Percentiles rank a stretch among this genome's conserved stretches.
These are phyloP conservation scores for Alternaria incomplexa DNA, from an alignment of 2,329 filamentous ascomycete genomes.

Conservation along the genomic window DNA sequence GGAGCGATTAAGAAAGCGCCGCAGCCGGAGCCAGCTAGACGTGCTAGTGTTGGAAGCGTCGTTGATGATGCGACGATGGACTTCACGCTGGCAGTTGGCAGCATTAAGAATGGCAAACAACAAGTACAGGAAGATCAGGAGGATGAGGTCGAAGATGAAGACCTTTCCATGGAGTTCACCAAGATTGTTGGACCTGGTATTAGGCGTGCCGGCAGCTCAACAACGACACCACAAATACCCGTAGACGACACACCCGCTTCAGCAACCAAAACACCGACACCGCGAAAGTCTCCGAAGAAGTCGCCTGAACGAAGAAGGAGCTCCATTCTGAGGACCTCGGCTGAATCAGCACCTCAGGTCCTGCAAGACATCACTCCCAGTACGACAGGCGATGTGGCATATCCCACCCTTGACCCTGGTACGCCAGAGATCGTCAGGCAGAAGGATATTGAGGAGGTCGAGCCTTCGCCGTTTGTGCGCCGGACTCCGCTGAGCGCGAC, in stretches of 20 bases:
- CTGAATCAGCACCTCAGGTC: slow-evolving; percentile 18
- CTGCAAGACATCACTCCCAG: slow-evolving; percentile 27
- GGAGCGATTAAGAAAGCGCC: slow-evolving; percentile 41
- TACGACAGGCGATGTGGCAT: slow-evolving; percentile 31
- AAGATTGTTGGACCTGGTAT: slow-evolving; percentile 56
- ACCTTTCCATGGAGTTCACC: slow-evolving; percentile 61
- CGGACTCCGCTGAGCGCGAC: slow-evolving; percentile 29
- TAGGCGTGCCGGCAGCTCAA: slow-evolving; percentile 25
- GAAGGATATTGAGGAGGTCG: slow-evolving; percentile 38
- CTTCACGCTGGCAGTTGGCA: slow-evolving; percentile 47
- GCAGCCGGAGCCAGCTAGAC: slow-evolving; percentile 16
- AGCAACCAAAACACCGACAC: slow-evolving; percentile 25
- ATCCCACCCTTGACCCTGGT: slow-evolving; percentile 32
- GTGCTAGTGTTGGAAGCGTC: slow-evolving; percentile 33
- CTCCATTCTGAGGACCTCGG: slow-evolving; percentile 10
- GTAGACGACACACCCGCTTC: slow-evolving; percentile 11
- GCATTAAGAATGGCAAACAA: slow-evolving; percentile 34
- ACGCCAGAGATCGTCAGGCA: slow-evolving; percentile 38
- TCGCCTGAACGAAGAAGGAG: slow-evolving; percentile 22
- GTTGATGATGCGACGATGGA: slow-evolving; percentile 49
- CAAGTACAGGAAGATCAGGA: slow-evolving; percentile 1
- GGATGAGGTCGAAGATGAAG: slow-evolving; percentile 40
- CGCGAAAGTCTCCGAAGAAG: slow-evolving; percentile 34
- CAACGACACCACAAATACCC: slow-evolving; percentile 28
- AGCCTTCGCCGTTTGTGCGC: slow-evolving; percentile 45